phyloP scores from a whole-genome alignment of 2,329 filamentous ascomycete species.

The Pseudocercospora pini-densiflorae region DNA sequence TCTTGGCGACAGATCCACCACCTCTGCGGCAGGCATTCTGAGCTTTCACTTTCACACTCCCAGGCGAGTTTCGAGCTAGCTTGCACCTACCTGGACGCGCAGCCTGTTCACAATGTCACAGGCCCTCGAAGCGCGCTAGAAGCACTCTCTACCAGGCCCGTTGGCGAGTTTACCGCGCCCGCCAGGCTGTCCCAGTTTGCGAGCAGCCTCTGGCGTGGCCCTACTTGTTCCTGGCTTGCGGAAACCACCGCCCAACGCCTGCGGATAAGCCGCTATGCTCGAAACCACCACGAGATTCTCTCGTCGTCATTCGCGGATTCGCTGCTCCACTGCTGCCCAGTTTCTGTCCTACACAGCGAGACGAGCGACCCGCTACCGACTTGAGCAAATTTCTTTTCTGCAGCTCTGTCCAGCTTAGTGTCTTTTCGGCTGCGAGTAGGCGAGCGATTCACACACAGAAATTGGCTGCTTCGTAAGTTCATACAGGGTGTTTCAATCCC shows the following conservation, averaged over 20 bases:
- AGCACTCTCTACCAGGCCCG: slow-evolving; percentile 12
- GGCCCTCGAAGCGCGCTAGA: slow-evolving; percentile 18
- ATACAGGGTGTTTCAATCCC: slow-evolving; percentile 11
- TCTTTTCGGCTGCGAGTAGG: slow-evolving; percentile 21
- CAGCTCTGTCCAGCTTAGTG: slow-evolving; percentile 19
- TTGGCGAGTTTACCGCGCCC: slow-evolving; percentile 15
- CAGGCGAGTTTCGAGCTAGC: slow-evolving; percentile 4
- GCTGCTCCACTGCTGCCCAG: slow-evolving; percentile 2
- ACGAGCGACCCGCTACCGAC: slow-evolving; percentile 5
- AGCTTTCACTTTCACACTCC: background rate
- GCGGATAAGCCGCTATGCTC: background rate
- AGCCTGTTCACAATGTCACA: background rate
- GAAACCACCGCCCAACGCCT: slow-evolving; percentile 4
- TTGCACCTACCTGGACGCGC: slow-evolving; percentile 1
- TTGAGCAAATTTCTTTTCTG: slow-evolving; percentile 17
- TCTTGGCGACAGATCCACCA: background rate
- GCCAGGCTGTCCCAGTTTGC: slow-evolving; percentile 7
- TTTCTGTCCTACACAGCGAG: slow-evolving; percentile 3
- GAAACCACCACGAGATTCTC: slow-evolving; percentile 8
- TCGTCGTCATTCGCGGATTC: slow-evolving; percentile 7
- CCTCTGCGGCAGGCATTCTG: background rate
- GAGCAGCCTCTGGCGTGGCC: slow-evolving; percentile 7
- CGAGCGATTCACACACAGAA: slow-evolving; percentile 21
- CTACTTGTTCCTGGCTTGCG: slow-evolving; percentile 14
- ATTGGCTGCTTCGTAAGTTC: slow-evolving; percentile 13